Evolutionary conservation across 306 rosid genomes (phyloP), one percentile per base, ranked within the genome.

Genomic region (Prunus kanzakura): DNA sequence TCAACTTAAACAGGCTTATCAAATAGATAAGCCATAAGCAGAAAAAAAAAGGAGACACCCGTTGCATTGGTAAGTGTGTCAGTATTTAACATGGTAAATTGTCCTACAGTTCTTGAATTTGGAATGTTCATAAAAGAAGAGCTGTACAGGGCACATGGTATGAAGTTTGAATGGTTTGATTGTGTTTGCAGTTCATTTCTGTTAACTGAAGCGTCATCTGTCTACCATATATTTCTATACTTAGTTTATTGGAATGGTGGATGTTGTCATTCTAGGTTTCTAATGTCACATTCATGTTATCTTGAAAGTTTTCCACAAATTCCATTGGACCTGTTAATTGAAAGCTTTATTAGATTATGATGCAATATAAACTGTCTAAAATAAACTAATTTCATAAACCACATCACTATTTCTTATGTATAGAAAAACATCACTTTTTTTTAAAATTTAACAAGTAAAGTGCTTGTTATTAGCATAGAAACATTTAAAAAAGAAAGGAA

Each of bases 231-330:
- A 22, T 64, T 65, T 4, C 22, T 30, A 0, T 38, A 11, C 8
- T 2, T 64, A 38, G 22, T 64, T 50, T 11, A 61, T 51, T 64
- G 19, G 19, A 64, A 75, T 4, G 0, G 18, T 7, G 57, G 69
- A 65, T 41, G 38, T n/a, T 3, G 7, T 50, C 19, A 29, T 52
- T 51, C 30, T 30, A 27, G 11, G 20, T 56, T 56, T 56, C 25
- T 3, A 11, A 56, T 63, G 58, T 25, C 51, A 51, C 78, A 35
- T 74, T 63, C 46, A 8, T 74, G 50, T 64, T 18, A 47, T 75
- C 56, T 61, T 25, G 49, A 11, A 18, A 63, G 32, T 47, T 29
- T 29, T 62, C 61, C 2, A 6, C 2, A 9, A 73, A 18, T 60
- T 61, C 58, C 41, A 8, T 74, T 49, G 69, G 25, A 47, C 43